Percentiles rank a stretch among this genome's conserved stretches.
Evolutionary conservation across 257 asterid genomes (phyloP).

Genomic region (Solanum chilense): DNA sequence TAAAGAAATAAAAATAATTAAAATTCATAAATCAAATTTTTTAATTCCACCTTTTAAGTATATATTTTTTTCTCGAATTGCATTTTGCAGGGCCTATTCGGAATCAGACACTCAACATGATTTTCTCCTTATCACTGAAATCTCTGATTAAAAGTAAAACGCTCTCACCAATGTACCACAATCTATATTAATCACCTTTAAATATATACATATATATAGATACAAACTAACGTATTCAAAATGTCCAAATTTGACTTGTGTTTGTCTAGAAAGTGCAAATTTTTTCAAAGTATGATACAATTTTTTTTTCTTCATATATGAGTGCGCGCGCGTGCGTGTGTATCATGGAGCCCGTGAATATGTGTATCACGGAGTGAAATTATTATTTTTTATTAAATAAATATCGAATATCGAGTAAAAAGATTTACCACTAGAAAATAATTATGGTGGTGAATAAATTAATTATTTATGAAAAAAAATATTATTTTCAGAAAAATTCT

Average conservation of each 20-base stretch:
- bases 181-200: too few relatives aligned
- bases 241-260: not conserved
- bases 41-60: not conserved
- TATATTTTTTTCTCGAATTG: too few relatives aligned
- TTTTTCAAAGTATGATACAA: not conserved
- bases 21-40: not conserved
- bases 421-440: not conserved
- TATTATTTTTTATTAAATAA: not conserved
- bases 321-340: not conserved
- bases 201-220: not conserved
- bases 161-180: accelerated
- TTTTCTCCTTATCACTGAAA: too few relatives aligned
- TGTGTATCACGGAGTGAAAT: not conserved
- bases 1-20: not conserved
- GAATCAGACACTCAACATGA: accelerated
- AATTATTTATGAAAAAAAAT: not conserved
- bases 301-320: not conserved
- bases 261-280: not conserved
- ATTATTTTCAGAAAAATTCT: too few relatives aligned
- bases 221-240: not conserved
- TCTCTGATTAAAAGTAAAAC: too few relatives aligned
- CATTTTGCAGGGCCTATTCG: too few relatives aligned
- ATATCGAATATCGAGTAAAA: not conserved
- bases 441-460: too few relatives aligned
- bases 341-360: not conserved